phyloP scores from a whole-genome alignment of 345 rosid species.

The Ceriops decandra region DNA sequence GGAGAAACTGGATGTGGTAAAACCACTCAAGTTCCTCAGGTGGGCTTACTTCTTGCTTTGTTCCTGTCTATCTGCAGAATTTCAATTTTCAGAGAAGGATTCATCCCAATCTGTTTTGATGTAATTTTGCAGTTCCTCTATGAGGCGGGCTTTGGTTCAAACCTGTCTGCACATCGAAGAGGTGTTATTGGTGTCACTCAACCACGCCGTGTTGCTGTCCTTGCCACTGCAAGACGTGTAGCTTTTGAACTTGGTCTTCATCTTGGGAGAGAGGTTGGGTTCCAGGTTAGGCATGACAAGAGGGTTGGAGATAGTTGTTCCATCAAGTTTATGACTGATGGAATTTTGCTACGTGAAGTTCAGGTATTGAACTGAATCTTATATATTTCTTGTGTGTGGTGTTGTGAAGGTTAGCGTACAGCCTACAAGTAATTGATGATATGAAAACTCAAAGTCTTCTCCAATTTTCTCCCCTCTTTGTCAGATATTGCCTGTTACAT shows the following conservation, averaged over 20 bases:
- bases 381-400: background rate
- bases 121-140: conserved; percentile 65
- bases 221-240: conserved; percentile 89
- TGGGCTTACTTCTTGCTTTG: conserved; percentile 26
- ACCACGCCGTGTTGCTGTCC: conserved; percentile 96
- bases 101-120: conserved; percentile 19
- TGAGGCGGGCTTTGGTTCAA: conserved; percentile 89
- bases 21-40: conserved; percentile 98
- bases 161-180: conserved; percentile 37
- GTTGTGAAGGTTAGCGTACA: background rate
- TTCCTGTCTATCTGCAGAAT: background rate
- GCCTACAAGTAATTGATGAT: background rate
- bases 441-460: background rate
- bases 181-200: conserved; percentile 92
- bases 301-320: conserved; percentile 63
- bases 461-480: background rate
- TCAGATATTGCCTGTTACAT: background rate
- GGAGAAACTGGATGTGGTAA: conserved; percentile 98
- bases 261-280: conserved; percentile 88
- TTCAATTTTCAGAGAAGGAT: background rate
- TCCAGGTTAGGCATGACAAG: conserved; percentile 94
- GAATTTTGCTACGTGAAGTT: conserved; percentile 86
- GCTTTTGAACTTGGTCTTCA: conserved; percentile 84
- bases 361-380: conserved; percentile 44
- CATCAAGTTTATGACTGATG: conserved; percentile 97